Evolutionary conservation across 208 protist species (phyloP).

Genomic region (Phytomonas sp.): DNA sequence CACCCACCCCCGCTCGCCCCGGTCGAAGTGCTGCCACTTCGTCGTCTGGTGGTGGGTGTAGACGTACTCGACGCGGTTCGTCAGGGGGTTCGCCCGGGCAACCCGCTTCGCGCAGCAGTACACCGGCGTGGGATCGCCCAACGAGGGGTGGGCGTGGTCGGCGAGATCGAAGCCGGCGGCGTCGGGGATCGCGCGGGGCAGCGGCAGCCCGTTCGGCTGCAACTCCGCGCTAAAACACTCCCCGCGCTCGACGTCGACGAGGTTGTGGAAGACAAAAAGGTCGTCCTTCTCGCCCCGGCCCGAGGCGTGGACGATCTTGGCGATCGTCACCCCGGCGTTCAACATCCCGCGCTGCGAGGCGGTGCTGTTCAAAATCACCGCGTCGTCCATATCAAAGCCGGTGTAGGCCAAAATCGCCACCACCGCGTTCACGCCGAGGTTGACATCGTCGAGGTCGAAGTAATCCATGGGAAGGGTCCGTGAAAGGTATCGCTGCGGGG

Average conservation of each 20-base stretch:
- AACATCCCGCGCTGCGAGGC: constrained; percentile 97
- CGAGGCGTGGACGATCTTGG: constrained; percentile 63
- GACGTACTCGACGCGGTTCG: constrained; percentile 67
- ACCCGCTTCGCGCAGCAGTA: constrained; percentile 82
- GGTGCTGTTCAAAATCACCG: constrained; percentile 99
- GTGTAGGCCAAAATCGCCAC: constrained; percentile 99
- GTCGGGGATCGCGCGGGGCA: constrained; percentile 36
- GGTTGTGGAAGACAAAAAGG: constrained; percentile 81
- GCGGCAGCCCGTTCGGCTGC: constrained; percentile 63
- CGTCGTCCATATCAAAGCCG: constrained; percentile 99
- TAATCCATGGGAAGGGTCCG: constrained; percentile 86
- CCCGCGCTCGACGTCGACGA: constrained; percentile 34
- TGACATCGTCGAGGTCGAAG: constrained; percentile 96
- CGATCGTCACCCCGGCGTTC: constrained; percentile 93
- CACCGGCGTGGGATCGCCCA: constrained; percentile 59
- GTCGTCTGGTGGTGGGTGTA: constrained; percentile 81
- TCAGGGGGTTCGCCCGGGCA: constrained; percentile 59
- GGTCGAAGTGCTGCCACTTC: constrained; percentile 85
- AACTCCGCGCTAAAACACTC: constrained; percentile 59
- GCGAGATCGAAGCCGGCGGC: constrained; percentile 56
- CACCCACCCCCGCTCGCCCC: constrained; percentile 86
- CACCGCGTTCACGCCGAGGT: constrained; percentile 97
- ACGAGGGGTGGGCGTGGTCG: constrained; percentile 69
- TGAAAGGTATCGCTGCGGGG: constrained; percentile 96
- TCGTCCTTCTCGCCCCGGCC: constrained; percentile 44